A percentile compares a stretch with the other conserved stretches of the same genome.
Evolutionary conservation across 1,284 basidiomycete genomes (phyloP).

Genomic region (Pascua guehoae): DNA sequence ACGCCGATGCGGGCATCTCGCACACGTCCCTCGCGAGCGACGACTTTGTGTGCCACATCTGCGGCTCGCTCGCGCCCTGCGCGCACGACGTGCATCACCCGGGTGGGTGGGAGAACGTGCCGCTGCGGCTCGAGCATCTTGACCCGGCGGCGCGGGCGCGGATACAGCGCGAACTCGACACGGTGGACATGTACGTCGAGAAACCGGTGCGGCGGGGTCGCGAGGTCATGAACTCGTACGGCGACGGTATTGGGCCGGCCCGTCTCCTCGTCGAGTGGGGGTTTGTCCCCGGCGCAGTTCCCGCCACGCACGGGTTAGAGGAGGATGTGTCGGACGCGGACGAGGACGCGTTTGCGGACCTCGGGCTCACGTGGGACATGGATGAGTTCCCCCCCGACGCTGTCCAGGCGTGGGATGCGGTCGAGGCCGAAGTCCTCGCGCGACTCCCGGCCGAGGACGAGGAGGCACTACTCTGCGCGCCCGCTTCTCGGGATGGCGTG

Average conservation of each 20-base stretch:
- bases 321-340: not conserved
- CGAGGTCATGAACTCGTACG: constrained; percentile 85
- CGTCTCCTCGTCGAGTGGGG: constrained; percentile 70
- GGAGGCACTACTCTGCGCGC: constrained; percentile 6
- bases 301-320: not conserved
- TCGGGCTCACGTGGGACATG: constrained; percentile 31
- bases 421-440: not conserved
- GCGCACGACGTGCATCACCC: constrained; percentile 58
- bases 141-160: constrained; percentile 10
- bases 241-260: constrained; percentile 63
- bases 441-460: not conserved
- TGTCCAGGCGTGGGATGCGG: constrained; percentile 8
- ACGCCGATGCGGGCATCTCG: constrained; percentile 41
- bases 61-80: constrained; percentile 71
- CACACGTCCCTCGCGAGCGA: constrained; percentile 59
- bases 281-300: constrained; percentile 50
- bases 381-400: constrained; percentile 21
- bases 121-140: constrained; percentile 30
- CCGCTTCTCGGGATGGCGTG: constrained; percentile 3
- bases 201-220: constrained; percentile 43
- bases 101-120: not conserved
- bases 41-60: constrained; percentile 73
- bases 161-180: constrained; percentile 23
- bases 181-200: constrained; percentile 46
- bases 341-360: constrained; percentile 13